Evolutionary conservation across 2,329 filamentous ascomycete species (phyloP).

Genomic region (Colletotrichum brevisporum): DNA sequence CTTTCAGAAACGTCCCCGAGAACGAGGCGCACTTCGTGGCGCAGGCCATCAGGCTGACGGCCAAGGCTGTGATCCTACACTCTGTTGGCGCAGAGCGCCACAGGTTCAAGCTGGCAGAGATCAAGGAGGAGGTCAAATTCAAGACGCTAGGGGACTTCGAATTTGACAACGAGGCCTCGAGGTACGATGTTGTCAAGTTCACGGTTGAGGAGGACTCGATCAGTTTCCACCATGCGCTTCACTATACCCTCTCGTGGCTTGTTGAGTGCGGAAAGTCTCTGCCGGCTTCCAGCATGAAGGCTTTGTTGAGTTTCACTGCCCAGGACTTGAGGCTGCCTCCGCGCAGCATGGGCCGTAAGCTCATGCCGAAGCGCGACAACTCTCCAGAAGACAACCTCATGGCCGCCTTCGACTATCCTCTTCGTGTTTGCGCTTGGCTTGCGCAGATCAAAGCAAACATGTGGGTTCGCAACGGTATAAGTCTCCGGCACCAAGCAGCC

Average conservation of each 20-base stretch:
- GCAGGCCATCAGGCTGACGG: slow-evolving; percentile 79
- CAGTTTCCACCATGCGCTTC: slow-evolving; percentile 96
- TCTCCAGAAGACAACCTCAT: slow-evolving; percentile 84
- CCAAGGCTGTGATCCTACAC: slow-evolving; percentile 88
- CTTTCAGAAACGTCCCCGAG: slow-evolving; percentile 80
- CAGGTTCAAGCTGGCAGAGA: slow-evolving; percentile 88
- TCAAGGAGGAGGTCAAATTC: slow-evolving; percentile 89
- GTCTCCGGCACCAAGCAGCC: slow-evolving; percentile 92
- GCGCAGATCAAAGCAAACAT: slow-evolving; percentile 98
- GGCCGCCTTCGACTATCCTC: slow-evolving; percentile 90
- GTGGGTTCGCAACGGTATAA: slow-evolving; percentile 99
- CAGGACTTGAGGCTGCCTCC: slow-evolving; percentile 78
- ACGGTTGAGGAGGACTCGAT: slow-evolving; percentile 90
- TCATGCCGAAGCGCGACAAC: slow-evolving; percentile 70
- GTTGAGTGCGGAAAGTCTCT: slow-evolving; percentile 89
- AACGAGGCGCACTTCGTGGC: slow-evolving; percentile 77
- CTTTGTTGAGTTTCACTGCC: slow-evolving; percentile 79
- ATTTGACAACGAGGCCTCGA: slow-evolving; percentile 73
- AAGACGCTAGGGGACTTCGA: slow-evolving; percentile 84
- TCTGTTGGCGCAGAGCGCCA: slow-evolving; percentile 90
- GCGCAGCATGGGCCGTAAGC: slow-evolving; percentile 71
- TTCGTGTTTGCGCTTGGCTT: slow-evolving; percentile 95
- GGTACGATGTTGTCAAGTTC: slow-evolving; percentile 84
- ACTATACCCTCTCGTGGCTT: slow-evolving; percentile 97
- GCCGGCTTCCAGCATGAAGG: slow-evolving; percentile 74